These are phyloP conservation scores for Hansenula sp. DNA, from an alignment of 1,139 yeast species.

Conservation along the genomic window DNA sequence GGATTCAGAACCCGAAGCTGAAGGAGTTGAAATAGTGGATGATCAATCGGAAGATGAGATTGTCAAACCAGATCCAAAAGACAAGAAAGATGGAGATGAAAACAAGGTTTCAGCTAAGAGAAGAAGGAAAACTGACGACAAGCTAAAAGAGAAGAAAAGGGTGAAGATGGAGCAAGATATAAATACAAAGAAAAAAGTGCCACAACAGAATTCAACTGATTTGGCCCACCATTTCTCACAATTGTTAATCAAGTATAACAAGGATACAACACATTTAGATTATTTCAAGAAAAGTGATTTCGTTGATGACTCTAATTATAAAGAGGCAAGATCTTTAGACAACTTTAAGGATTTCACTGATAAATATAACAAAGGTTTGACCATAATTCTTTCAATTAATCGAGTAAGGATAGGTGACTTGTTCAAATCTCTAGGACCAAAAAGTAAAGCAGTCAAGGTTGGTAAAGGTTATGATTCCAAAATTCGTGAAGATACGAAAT, in stretches of 20 bases:
- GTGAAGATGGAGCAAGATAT: constrained; percentile 20
- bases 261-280: constrained; percentile 22
- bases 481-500: constrained; percentile 22
- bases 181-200: constrained; percentile 14
- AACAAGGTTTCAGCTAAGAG: constrained; percentile 10
- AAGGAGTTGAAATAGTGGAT: constrained; percentile 19
- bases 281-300: constrained; percentile 24
- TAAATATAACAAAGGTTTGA: constrained; percentile 24
- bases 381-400: constrained; percentile 18
- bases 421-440: constrained; percentile 22
- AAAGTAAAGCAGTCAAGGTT: constrained; percentile 21
- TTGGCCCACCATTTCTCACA: constrained; percentile 21
- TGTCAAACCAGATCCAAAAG: constrained; percentile 1
- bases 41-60: constrained; percentile 20
- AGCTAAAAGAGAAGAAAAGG: constrained; percentile 23
- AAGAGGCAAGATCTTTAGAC: constrained; percentile 16
- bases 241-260: constrained; percentile 16
- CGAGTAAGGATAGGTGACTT: constrained; percentile 23
- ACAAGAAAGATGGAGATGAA: not conserved
- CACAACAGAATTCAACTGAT: constrained; percentile 16
- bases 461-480: constrained; percentile 24
- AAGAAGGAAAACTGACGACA: constrained; percentile 22
- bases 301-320: constrained; percentile 25
- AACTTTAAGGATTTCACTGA: constrained; percentile 24
- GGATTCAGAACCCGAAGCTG: constrained; percentile 22